Evolutionary conservation across 495 filamentous ascomycete species (phyloP).

Genomic region (Pyrenopolyporus hunteri): DNA sequence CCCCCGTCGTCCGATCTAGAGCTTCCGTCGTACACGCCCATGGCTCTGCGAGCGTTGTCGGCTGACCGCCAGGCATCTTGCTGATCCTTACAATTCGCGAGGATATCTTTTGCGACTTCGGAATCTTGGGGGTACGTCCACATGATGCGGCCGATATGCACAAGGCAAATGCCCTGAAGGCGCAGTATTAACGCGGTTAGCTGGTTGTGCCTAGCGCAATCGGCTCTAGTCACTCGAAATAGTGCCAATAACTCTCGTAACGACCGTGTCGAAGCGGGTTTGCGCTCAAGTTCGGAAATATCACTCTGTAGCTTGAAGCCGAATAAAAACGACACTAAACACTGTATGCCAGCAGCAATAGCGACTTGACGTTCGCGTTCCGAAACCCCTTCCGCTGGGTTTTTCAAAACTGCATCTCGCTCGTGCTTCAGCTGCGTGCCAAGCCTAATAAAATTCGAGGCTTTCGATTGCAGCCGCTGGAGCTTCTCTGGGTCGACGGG

Average conservation of each 20-base stretch:
- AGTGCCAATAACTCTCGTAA: conserved; percentile 29
- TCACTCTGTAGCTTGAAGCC: conserved; percentile 41
- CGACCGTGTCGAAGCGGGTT: conserved; percentile 19
- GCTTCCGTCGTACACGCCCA: conserved; percentile 34
- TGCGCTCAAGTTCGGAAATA: conserved; percentile 35
- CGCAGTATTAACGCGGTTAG: conserved; percentile 38
- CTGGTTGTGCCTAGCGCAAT: conserved; percentile 28
- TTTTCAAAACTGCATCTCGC: conserved; percentile 48
- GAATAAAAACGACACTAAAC: conserved; percentile 37
- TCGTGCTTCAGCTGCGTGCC: conserved; percentile 54
- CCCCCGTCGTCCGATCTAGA: conserved; percentile 36
- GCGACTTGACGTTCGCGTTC: conserved; percentile 38
- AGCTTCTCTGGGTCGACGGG: conserved; percentile 35
- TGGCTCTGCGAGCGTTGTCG: conserved; percentile 29
- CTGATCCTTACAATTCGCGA: conserved; percentile 32
- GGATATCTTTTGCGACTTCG: conserved; percentile 18
- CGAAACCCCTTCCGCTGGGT: conserved; percentile 8
- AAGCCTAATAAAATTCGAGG: conserved; percentile 39
- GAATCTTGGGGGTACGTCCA: conserved; percentile 34
- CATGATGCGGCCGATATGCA: conserved; percentile 31
- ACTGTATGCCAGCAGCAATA: conserved; percentile 38
- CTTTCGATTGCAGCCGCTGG: conserved; percentile 33
- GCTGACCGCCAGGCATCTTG: conserved; percentile 35
- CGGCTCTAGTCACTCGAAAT: conserved; percentile 29
- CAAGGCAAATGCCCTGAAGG: conserved; percentile 39